Conservation (phyloP, 345 rosid species). For the Cardamine occulta region DNA sequence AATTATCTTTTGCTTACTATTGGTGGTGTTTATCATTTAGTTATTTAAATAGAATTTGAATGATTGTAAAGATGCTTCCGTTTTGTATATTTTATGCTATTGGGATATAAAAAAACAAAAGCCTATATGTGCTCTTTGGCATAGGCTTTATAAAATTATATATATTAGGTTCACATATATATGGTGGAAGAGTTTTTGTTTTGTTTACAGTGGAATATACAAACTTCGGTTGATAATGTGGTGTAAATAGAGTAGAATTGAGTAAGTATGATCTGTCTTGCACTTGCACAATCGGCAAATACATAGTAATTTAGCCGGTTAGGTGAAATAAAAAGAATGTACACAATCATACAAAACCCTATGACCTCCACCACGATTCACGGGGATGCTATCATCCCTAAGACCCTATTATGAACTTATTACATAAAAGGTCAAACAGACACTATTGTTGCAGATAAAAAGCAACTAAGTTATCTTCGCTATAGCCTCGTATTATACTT, state of each 20-base stretch:
- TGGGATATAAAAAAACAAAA: conserved; percentile 24
- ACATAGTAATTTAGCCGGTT: background rate
- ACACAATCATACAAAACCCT: conserved; percentile 38
- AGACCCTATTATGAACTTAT: conserved; percentile 23
- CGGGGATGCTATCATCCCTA: conserved; percentile 26
- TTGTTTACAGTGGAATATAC: background rate
- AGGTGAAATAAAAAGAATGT: conserved; percentile 35
- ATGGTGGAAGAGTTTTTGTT: background rate
- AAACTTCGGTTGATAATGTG: conserved; percentile 5
- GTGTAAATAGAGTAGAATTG: conserved; percentile 11
- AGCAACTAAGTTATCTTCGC: conserved; percentile 4
- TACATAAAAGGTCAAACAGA: conserved; percentile 35
- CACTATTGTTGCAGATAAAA: conserved; percentile 36
- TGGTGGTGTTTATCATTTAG: conserved; percentile 36
- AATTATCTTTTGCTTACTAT: conserved; percentile 34
- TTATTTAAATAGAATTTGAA: conserved; percentile 25
- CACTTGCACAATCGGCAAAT: conserved; percentile 10
- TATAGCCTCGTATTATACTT: too few species aligned
- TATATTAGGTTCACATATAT: conserved; percentile 21
- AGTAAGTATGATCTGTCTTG: conserved; percentile 33
- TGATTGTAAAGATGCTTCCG: conserved; percentile 33
- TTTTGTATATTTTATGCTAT: conserved; percentile 34
- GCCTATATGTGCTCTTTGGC: conserved; percentile 33
- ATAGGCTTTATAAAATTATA: conserved; percentile 32
- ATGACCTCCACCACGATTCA: conserved; percentile 25